Evolutionary conservation across 495 filamentous ascomycete species (phyloP).

Genomic region (Podospora tetraspora): DNA sequence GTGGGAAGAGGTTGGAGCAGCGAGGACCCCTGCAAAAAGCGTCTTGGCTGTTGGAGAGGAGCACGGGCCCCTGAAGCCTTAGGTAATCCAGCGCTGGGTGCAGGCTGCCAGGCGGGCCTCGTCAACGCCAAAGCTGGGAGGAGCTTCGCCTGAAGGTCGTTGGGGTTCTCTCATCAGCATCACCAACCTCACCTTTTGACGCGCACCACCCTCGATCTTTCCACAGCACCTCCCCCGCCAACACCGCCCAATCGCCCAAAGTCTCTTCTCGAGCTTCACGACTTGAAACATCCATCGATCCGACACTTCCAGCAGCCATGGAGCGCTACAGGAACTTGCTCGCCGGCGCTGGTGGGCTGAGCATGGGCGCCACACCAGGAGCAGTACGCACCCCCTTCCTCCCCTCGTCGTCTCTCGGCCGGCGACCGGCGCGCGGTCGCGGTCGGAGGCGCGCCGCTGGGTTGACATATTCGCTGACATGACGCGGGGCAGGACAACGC

Average conservation of each 20-base stretch:
- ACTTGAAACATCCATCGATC: not conserved
- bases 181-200: not conserved
- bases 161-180: not conserved
- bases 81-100: conserved; percentile 20
- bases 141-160: conserved; percentile 3
- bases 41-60: not conserved
- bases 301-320: conserved; percentile 45
- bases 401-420: conserved; percentile 1
- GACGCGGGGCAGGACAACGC: conserved; percentile 60
- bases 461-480: conserved; percentile 11
- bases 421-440: not conserved
- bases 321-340: conserved; percentile 84
- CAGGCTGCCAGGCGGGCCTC: conserved; percentile 36
- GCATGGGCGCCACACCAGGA: conserved; percentile 65
- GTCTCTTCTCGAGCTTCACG: not conserved
- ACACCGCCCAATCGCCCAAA: not conserved
- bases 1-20: not conserved
- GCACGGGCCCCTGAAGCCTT: conserved; percentile 11
- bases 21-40: not conserved
- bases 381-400: conserved; percentile 56
- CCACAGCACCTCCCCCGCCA: not conserved
- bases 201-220: not conserved
- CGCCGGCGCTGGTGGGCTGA: conserved; percentile 71
- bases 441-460: not conserved
- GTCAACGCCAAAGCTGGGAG: conserved; percentile 25